These are phyloP conservation scores for Isabelozyma heimii DNA, from an alignment of 805 yeast genomes.

Conservation along the genomic window DNA sequence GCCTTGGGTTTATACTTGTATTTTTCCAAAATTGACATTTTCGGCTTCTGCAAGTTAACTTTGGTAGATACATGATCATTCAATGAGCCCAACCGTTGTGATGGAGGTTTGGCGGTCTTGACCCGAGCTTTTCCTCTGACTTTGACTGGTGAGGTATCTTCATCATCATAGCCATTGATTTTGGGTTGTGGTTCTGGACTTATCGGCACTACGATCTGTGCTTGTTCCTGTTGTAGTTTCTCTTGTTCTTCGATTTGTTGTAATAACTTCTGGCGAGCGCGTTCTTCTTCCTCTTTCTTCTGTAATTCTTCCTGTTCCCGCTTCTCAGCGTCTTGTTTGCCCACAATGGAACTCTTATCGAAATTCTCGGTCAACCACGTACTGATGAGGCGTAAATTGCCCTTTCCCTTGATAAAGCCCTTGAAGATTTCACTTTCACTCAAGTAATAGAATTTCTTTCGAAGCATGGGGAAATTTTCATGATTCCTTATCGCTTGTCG, in stretches of 20 bases:
- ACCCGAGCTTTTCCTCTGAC: slow-evolving; percentile 29
- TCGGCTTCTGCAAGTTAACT: slow-evolving; percentile 38
- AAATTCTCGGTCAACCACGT: slow-evolving; percentile 37
- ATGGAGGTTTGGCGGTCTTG: slow-evolving; percentile 21
- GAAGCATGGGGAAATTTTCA: slow-evolving; percentile 36
- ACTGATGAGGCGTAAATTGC: slow-evolving; percentile 38
- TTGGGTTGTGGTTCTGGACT: neutral
- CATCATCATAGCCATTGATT: slow-evolving; percentile 22
- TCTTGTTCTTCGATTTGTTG: slow-evolving; percentile 3
- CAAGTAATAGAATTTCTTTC: slow-evolving; percentile 34
- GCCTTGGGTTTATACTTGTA: slow-evolving; percentile 30
- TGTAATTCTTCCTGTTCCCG: slow-evolving; percentile 8
- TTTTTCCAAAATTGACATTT: slow-evolving; percentile 41
- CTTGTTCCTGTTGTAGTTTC: neutral
- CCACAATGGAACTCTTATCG: slow-evolving; percentile 22
- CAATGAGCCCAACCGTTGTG: slow-evolving; percentile 2
- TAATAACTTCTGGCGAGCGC: neutral
- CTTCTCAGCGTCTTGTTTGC: slow-evolving; percentile 12
- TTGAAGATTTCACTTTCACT: slow-evolving; percentile 40
- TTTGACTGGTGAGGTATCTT: slow-evolving; percentile 37
- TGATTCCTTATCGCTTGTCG: slow-evolving; percentile 37
- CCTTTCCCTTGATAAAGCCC: slow-evolving; percentile 42
- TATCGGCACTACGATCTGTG: slow-evolving; percentile 1
- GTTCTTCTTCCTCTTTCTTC: slow-evolving; percentile 8
- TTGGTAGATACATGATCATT: slow-evolving; percentile 26